Evolutionary conservation across 2,329 filamentous ascomycete species (phyloP).

Genomic region (Arthrinium phaeospermum): DNA sequence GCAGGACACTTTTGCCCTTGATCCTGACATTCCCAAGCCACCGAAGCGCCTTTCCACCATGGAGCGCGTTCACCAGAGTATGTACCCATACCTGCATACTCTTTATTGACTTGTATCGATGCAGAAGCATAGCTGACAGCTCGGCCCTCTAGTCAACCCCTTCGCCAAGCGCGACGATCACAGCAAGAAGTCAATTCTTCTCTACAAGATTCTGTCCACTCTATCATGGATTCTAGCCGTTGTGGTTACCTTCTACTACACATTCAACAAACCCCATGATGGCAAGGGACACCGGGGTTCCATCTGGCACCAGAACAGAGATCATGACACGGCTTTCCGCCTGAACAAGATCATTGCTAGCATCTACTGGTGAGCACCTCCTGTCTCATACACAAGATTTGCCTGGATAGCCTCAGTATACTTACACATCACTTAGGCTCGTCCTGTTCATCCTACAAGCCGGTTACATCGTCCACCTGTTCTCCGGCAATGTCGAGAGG

Average conservation of each 20-base stretch:
- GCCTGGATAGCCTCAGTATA: neutral
- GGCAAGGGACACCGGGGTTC: conserved; percentile 62
- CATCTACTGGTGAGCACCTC: conserved; percentile 73
- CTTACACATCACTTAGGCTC: conserved; percentile 55
- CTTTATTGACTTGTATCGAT: neutral
- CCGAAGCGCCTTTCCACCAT: conserved; percentile 26
- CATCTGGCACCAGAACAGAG: conserved; percentile 77
- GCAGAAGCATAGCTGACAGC: neutral
- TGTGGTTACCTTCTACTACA: conserved; percentile 76
- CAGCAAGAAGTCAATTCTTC: conserved; percentile 62
- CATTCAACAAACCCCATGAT: conserved; percentile 67
- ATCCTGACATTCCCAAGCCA: neutral
- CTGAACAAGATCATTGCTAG: conserved; percentile 68
- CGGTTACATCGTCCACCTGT: conserved; percentile 78
- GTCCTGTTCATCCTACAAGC: conserved; percentile 77
- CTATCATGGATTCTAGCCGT: conserved; percentile 78
- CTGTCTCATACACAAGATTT: neutral
- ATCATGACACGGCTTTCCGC: conserved; percentile 73
- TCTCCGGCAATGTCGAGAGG: conserved; percentile 66
- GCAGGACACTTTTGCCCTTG: conserved; percentile 5
- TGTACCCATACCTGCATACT: conserved; percentile 14
- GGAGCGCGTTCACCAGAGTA: conserved; percentile 40
- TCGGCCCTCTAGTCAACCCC: conserved; percentile 67
- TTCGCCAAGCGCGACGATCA: conserved; percentile 75
- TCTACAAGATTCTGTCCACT: conserved; percentile 78